These are phyloP conservation scores for Nicotiana rustica DNA, from an alignment of 305 asterid species.

Conservation along the genomic window DNA sequence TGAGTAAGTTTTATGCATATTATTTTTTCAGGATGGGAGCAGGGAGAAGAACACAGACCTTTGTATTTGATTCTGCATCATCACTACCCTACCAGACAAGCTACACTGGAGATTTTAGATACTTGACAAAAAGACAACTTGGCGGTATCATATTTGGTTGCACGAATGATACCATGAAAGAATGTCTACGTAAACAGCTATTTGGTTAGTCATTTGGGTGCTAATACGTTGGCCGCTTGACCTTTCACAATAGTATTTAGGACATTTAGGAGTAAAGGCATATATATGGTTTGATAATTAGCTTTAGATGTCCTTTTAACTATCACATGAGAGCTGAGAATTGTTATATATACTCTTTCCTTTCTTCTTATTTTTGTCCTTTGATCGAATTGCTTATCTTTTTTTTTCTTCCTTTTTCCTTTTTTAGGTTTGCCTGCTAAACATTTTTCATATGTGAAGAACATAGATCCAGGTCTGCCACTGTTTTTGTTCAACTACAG, in stretches of 20 bases:
- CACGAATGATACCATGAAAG: slow-evolving; percentile 57
- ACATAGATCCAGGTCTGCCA: slow-evolving; percentile 80
- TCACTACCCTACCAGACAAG: slow-evolving; percentile 38
- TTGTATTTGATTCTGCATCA: slow-evolving; percentile 36
- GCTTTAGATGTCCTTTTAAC: slow-evolving; percentile 14
- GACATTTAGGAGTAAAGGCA: not conserved
- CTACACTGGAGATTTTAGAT: slow-evolving; percentile 43
- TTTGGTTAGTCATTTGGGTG: slow-evolving; percentile 65
- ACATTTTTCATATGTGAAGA: slow-evolving; percentile 69
- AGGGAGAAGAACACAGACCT: slow-evolving; percentile 45
- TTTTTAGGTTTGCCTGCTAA: slow-evolving; percentile 72
- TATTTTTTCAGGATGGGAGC: slow-evolving; percentile 54
- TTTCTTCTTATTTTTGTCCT: not conserved
- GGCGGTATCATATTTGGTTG: slow-evolving; percentile 90
- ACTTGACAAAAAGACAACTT: slow-evolving; percentile 63
- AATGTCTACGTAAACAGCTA: slow-evolving; percentile 69
- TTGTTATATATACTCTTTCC: slow-evolving; percentile 33
- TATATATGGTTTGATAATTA: not conserved
- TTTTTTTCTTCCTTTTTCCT: slow-evolving; percentile 22
- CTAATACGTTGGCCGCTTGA: not conserved
- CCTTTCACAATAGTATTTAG: not conserved
- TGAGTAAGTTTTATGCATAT: not conserved
- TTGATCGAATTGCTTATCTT: not conserved
- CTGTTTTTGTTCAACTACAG: slow-evolving; percentile 81
- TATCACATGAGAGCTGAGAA: not conserved